Base-by-base conservation (phyloP, 1,284 basidiomycete genomes). In the Retiboletus fuscus region DNA sequence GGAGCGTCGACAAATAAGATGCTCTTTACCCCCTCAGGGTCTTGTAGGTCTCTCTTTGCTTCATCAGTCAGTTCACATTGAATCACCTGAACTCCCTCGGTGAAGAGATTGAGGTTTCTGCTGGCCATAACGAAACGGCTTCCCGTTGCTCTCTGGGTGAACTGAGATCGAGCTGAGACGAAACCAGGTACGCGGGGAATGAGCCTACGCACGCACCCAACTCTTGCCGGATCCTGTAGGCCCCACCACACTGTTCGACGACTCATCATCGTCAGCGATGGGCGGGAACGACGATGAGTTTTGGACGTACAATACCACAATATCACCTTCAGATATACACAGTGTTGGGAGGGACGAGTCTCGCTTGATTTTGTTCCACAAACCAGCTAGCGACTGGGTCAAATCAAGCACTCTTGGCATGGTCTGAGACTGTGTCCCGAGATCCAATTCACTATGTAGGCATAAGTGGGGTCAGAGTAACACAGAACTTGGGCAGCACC, bases 1-100 rank as follows among this genome's bases (percentile, higher is more conserved):
- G 76, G 78, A 0, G 69, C 72, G 49, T 79, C 76, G 15, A 78
- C 47, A 26, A 79, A 70, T 34, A 79, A 69, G 24, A 79, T 57
- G 12, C 51, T 66, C 34, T 74, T 69, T 7, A 69, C 2, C 8
- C 60, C 69, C 3, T 61, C n/a, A n/a, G n/a, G n/a, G n/a, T n/a
- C 72, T 26, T 53, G 22, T 20, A 67, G 8, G 3, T 60, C 66
- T 13, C 0, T 47, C 66, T 41, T 79, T 7, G 72, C 67, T 34
- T 75, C 72, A 13, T 78, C 77, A 2, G 53, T 69, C 10, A 79
- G 44, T 22, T 75, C 72, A 18, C 75, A 77, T 46, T 69, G 66
- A 24, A 79, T 66, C 10, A 78, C 76, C 30, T 73, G 72, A n/a
- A 78, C 64, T 2, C 44, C 26, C 6, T n/a, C 49, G 3, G 76